phyloP scores from a whole-genome alignment of 2,329 filamentous ascomycete species.

The Ceratocystis harringtonii region DNA sequence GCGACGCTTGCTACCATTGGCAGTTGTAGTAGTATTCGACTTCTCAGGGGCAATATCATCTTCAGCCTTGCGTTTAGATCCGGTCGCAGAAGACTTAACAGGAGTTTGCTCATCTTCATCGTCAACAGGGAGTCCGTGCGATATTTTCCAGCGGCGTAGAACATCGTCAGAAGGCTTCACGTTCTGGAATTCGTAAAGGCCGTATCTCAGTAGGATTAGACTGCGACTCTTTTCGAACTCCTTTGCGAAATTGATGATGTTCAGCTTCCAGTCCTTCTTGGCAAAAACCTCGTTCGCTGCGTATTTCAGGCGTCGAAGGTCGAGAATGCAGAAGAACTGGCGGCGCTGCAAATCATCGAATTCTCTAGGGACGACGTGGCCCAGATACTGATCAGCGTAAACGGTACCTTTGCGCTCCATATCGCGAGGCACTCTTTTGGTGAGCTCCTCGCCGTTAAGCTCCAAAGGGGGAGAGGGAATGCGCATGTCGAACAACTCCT shows the following conservation, averaged over 20 bases:
- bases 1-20: slow-evolving; percentile 36
- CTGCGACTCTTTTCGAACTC: slow-evolving; percentile 50
- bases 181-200: slow-evolving; percentile 48
- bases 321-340: slow-evolving; percentile 49
- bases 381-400: slow-evolving; percentile 45
- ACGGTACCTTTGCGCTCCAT: slow-evolving; percentile 38
- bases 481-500: slow-evolving; percentile 42
- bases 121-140: slow-evolving; percentile 37
- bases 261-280: slow-evolving; percentile 48
- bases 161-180: slow-evolving; percentile 44
- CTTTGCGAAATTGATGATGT: slow-evolving; percentile 47
- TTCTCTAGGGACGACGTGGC: slow-evolving; percentile 40
- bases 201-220: slow-evolving; percentile 45
- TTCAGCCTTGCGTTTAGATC: slow-evolving; percentile 41
- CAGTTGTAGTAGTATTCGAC: slow-evolving; percentile 20
- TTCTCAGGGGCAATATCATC: slow-evolving; percentile 32
- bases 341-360: slow-evolving; percentile 44
- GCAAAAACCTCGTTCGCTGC: slow-evolving; percentile 45
- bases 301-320: slow-evolving; percentile 46
- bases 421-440: slow-evolving; percentile 38
- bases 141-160: slow-evolving; percentile 42
- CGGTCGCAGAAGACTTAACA: slow-evolving; percentile 24
- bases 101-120: slow-evolving; percentile 23
- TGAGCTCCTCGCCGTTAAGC: slow-evolving; percentile 39
- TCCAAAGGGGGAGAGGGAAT: slow-evolving; percentile 42